These are phyloP conservation scores for Hondaea fermentalgiana DNA, from an alignment of 108 stramenopile species.

Conservation along the genomic window DNA sequence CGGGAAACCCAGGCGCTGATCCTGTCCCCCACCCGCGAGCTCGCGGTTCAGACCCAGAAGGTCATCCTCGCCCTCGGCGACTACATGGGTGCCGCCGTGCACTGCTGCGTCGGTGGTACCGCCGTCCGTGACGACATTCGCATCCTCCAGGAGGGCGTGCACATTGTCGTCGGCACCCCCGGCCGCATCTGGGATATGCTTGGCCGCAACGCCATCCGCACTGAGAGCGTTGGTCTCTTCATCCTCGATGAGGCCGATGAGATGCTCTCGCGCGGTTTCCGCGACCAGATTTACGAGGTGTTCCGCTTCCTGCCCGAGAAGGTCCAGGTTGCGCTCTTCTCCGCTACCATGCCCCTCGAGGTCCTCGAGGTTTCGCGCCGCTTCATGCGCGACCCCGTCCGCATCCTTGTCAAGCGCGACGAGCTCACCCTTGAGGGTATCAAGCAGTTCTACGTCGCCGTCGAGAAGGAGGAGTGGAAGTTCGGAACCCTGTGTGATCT, in stretches of 20 bases:
- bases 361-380: slow-evolving; percentile 94
- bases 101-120: slow-evolving; percentile 98
- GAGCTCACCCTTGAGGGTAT: slow-evolving; percentile 99
- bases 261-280: slow-evolving; percentile 99
- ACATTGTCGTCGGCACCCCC: slow-evolving; percentile 97
- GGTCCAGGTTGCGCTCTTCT: slow-evolving; percentile 96
- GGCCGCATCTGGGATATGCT: slow-evolving; percentile 99
- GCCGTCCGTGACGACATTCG: slow-evolving; percentile 99
- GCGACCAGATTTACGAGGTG: slow-evolving; percentile 99
- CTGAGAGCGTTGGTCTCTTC: slow-evolving; percentile 86
- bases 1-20: slow-evolving; percentile 92
- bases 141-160: slow-evolving; percentile 92
- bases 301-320: slow-evolving; percentile 98
- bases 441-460: slow-evolving; percentile 99
- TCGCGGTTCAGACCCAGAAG: slow-evolving; percentile 98
- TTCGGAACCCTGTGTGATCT: slow-evolving; percentile 97
- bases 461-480: slow-evolving; percentile 98
- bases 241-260: slow-evolving; percentile 99
- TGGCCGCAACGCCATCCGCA: slow-evolving; percentile 84
- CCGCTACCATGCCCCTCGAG: slow-evolving; percentile 99
- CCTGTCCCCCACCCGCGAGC: slow-evolving; percentile 96
- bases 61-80: slow-evolving; percentile 95
- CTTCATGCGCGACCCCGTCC: slow-evolving; percentile 98
- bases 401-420: slow-evolving; percentile 99
- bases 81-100: slow-evolving; percentile 93